Evolutionary conservation across 345 rosid genomes (phyloP).

Genomic region (Bruguiera gymnorhiza): DNA sequence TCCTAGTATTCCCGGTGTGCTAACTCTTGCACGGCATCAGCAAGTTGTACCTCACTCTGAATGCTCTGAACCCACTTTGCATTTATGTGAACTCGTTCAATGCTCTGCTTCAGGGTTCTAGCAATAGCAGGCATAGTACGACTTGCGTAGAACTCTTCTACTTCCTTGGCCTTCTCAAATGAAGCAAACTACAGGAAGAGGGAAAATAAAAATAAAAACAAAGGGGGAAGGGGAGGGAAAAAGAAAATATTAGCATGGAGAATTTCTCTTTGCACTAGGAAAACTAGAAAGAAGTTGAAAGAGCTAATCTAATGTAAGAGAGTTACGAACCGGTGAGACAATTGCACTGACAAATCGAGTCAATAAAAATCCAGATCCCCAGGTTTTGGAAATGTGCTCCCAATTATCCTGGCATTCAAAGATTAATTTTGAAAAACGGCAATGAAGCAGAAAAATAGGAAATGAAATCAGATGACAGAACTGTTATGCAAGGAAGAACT

Average conservation of each 20-base stretch:
- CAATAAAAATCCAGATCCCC: slow-evolving; percentile 71
- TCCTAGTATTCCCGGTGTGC: slow-evolving; percentile 37
- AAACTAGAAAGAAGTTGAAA: not conserved
- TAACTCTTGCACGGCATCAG: slow-evolving; percentile 45
- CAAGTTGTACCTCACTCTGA: slow-evolving; percentile 49
- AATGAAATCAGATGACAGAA: not conserved
- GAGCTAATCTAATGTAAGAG: not conserved
- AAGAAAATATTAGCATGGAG: slow-evolving; percentile 2
- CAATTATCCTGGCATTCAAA: slow-evolving; percentile 59
- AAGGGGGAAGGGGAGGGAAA: slow-evolving; percentile 1
- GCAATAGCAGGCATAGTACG: slow-evolving; percentile 54
- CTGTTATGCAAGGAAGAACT: not conserved
- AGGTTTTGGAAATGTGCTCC: slow-evolving; percentile 60
- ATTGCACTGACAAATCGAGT: slow-evolving; percentile 63
- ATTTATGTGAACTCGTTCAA: slow-evolving; percentile 65
- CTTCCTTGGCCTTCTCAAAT: slow-evolving; percentile 67
- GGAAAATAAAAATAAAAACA: not conserved
- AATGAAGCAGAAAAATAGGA: not conserved
- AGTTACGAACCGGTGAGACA: slow-evolving; percentile 66
- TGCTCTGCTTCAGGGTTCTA: slow-evolving; percentile 93
- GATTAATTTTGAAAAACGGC: not conserved
- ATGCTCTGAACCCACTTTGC: slow-evolving; percentile 79
- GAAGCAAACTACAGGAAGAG: slow-evolving; percentile 69
- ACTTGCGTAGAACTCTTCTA: slow-evolving; percentile 74
- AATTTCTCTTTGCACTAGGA: not conserved